A percentile compares a stretch with the other conserved stretches of the same genome.
phyloP scores from a whole-genome alignment of 495 filamentous ascomycete genomes.

The Jackrogersella multiformis region DNA sequence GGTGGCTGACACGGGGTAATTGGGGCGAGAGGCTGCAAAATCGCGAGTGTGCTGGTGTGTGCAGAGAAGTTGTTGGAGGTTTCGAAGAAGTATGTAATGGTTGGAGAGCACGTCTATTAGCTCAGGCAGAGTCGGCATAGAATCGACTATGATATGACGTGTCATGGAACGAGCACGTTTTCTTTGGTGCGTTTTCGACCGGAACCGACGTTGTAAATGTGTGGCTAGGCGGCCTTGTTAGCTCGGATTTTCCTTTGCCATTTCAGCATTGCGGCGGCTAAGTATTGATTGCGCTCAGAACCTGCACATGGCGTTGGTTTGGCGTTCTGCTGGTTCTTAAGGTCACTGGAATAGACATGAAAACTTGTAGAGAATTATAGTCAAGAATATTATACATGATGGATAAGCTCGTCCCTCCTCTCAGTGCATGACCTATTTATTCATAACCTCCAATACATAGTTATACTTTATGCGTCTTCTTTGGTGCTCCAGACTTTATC shows the following conservation, averaged over 20 bases:
- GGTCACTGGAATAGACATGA: slow-evolving; percentile 31
- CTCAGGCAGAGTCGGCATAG: slow-evolving; percentile 54
- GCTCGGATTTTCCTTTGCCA: slow-evolving; percentile 18
- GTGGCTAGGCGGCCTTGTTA: slow-evolving; percentile 10
- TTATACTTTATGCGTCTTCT: not conserved
- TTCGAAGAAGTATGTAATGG: slow-evolving; percentile 85
- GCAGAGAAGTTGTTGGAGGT: slow-evolving; percentile 85
- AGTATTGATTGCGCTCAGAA: slow-evolving; percentile 26
- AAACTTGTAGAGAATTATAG: slow-evolving; percentile 14
- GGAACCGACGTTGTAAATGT: slow-evolving; percentile 6
- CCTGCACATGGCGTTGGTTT: slow-evolving; percentile 28
- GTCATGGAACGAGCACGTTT: not conserved
- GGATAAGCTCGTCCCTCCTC: not conserved
- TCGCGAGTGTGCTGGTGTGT: slow-evolving; percentile 81
- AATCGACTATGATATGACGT: not conserved
- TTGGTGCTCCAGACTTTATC: not conserved
- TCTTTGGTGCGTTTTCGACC: not conserved
- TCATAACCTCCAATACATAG: not conserved
- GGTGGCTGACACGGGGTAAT: slow-evolving; percentile 80
- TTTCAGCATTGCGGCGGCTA: slow-evolving; percentile 34
- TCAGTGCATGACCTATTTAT: not conserved
- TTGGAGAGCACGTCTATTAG: slow-evolving; percentile 61
- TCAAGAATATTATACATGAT: slow-evolving; percentile 18
- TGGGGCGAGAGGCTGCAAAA: slow-evolving; percentile 79
- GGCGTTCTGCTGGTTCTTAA: slow-evolving; percentile 15